A percentile compares a stretch with the other conserved stretches of the same genome.
Conservation (phyloP, 2,329 filamentous ascomycete species). For the Cordyceps cicadae region DNA sequence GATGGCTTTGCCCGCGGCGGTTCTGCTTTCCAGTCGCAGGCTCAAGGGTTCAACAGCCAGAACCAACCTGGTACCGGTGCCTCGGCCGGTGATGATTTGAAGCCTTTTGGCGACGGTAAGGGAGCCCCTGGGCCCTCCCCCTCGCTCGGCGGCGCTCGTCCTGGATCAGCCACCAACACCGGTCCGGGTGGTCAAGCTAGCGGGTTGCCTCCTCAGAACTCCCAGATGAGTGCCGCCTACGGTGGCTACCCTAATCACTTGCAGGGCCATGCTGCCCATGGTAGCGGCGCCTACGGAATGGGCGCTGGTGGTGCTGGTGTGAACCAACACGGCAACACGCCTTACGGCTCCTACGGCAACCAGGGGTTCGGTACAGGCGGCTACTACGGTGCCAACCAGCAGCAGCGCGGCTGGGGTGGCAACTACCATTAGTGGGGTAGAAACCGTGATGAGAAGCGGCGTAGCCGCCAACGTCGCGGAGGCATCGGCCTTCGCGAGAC, state of each 20-base stretch:
- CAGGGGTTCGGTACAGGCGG: constrained; percentile 40
- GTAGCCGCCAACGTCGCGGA: constrained; percentile 2
- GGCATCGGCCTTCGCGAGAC: neutral
- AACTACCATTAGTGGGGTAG: constrained; percentile 46
- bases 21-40: constrained; percentile 47
- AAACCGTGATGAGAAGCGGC: constrained; percentile 18
- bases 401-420: constrained; percentile 48
- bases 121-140: constrained; percentile 46
- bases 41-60: constrained; percentile 45
- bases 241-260: constrained; percentile 48
- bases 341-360: constrained; percentile 46
- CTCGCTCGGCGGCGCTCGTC: constrained; percentile 46
- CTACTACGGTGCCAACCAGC: constrained; percentile 33
- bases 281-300: constrained; percentile 47
- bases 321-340: constrained; percentile 44
- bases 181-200: constrained; percentile 36
- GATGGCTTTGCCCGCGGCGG: constrained; percentile 47
- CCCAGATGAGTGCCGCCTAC: constrained; percentile 46
- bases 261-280: constrained; percentile 45
- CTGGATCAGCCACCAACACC: constrained; percentile 50
- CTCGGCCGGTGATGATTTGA: constrained; percentile 42
- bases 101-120: constrained; percentile 52
- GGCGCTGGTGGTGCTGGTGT: constrained; percentile 40
- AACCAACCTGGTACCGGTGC: constrained; percentile 36
- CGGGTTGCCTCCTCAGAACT: constrained; percentile 47